Percentiles rank a stretch among this genome's conserved stretches.
Evolutionary conservation across 306 rosid genomes (phyloP).

Genomic region (Castanospermum australe): DNA sequence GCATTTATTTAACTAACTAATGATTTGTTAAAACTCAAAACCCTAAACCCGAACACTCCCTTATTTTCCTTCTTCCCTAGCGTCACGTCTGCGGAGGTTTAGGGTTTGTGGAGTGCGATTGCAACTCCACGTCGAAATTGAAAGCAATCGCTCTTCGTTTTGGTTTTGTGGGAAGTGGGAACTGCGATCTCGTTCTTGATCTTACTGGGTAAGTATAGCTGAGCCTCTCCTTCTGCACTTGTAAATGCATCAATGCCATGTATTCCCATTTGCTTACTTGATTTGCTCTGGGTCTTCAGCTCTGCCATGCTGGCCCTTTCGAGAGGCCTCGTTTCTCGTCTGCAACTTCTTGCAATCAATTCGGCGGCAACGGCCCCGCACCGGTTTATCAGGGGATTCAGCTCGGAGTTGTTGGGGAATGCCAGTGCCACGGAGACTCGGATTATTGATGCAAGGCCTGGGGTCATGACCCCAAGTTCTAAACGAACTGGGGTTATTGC

Average conservation of each 20-base stretch:
- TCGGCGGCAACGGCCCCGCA: neutral
- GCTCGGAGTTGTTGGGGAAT: constrained; percentile 44
- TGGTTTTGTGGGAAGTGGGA: too few relatives aligned
- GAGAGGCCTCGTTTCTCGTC: constrained; percentile 66
- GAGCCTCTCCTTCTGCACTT: neutral
- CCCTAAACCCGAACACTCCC: neutral
- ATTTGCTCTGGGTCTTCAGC: neutral
- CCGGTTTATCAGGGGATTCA: constrained; percentile 32
- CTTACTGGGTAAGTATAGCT: neutral
- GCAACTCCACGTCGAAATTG: neutral
- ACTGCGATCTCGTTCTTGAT: neutral
- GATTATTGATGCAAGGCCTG: constrained; percentile 52
- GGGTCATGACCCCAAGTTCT: constrained; percentile 58
- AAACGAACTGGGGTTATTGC: constrained; percentile 84
- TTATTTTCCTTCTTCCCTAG: neutral
- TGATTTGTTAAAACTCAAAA: neutral
- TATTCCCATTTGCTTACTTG: neutral
- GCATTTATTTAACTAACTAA: too few relatives aligned
- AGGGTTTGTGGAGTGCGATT: neutral
- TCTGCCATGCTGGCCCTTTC: constrained; percentile 66
- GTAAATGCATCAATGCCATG: neutral
- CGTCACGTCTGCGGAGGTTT: neutral
- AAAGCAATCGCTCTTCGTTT: too few relatives aligned
- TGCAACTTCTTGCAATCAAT: constrained; percentile 38
- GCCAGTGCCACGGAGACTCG: constrained; percentile 30